These are phyloP conservation scores for Aristolochia californica DNA, from an alignment of 164 flowering plant species.

Conservation along the genomic window DNA sequence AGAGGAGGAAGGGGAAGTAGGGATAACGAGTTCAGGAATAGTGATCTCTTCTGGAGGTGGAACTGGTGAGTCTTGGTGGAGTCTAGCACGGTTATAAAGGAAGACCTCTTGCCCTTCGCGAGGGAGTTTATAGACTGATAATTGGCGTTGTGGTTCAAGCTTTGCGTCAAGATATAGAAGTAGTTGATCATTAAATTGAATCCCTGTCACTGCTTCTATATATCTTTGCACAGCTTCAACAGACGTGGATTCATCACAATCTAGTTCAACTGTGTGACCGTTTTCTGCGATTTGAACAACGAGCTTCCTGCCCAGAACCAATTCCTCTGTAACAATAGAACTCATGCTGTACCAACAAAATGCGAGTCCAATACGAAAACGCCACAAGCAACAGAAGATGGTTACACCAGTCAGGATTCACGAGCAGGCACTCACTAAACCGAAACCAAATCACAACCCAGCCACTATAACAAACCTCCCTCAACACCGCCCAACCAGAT, in stretches of 20 bases:
- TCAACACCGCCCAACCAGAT: too few relatives aligned
- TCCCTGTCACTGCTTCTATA: slow-evolving; percentile 50
- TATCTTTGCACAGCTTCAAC: slow-evolving; percentile 65
- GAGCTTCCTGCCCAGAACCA: slow-evolving; percentile 44
- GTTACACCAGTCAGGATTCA: not conserved
- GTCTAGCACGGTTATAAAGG: slow-evolving; percentile 53
- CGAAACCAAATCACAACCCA: too few relatives aligned
- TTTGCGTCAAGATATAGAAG: slow-evolving; percentile 66
- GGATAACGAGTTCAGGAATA: slow-evolving; percentile 35
- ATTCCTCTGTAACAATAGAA: slow-evolving; percentile 32
- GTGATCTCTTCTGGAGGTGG: slow-evolving; percentile 54
- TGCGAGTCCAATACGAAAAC: not conserved
- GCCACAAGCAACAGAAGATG: slow-evolving; percentile 13
- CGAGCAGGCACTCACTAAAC: too few relatives aligned
- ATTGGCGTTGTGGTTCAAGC: slow-evolving; percentile 56
- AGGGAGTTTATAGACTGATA: slow-evolving; percentile 75
- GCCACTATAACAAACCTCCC: too few relatives aligned
- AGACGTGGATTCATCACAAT: slow-evolving; percentile 51
- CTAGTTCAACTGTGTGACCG: slow-evolving; percentile 69
- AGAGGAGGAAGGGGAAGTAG: slow-evolving; percentile 45
- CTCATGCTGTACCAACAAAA: slow-evolving; percentile 42
- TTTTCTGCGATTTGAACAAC: slow-evolving; percentile 76
- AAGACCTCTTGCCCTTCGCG: slow-evolving; percentile 64
- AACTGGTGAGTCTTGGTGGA: slow-evolving; percentile 47
- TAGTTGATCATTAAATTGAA: slow-evolving; percentile 63